Evolutionary conservation across 768 basidiomycete genomes (phyloP), one percentile per base, ranked within the genome.

Genomic region (Cyclocybe cylindracea): DNA sequence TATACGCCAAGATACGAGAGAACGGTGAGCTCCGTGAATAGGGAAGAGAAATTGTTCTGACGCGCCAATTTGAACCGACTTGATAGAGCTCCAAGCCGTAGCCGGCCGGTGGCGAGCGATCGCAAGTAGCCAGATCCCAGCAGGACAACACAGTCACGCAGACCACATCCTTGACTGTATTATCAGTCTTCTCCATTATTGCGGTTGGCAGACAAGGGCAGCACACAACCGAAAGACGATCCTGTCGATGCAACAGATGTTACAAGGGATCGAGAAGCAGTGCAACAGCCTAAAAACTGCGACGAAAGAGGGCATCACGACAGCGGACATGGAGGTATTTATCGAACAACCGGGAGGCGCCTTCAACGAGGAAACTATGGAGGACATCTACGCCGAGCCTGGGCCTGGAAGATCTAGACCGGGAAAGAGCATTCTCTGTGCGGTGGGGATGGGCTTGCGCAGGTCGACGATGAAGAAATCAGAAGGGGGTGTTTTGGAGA

Each of bases 401-500:
- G 14, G 10, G 18, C 39, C 13, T 16, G 36, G 45, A n/a, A 7
- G 33, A 19, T 19, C 3, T 10, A 13, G 41, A 46, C 11, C 16
- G 39, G 31, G 34, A 48, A 37, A 36, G 35, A 13, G 16, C 50
- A 18, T 50, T 24, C 36, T 56, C 3, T 52, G 46, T 13, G 44
- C 55, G 10, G 52, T 58, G n/a, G 56, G 53, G 7, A 42, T 59
- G 36, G 57, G 60, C 4, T 34, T 61, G 14, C 51, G 52, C 6
- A 54, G 55, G 43, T 37, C 48, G 10, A 16, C 44, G 11, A 39
- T 43, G 4, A 55, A 48, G 24, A 36, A 33, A 1, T 19, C 33
- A 8, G 55, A 50, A n/a, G 46, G 19, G 4, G 50, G 50, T 31
- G 10, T 33, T 10, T 10, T 32, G 7, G 29, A 33, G 10, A 24